These are phyloP conservation scores for Gracilaria gracilis DNA, from an alignment of 23 red algal species.

Conservation along the genomic window DNA sequence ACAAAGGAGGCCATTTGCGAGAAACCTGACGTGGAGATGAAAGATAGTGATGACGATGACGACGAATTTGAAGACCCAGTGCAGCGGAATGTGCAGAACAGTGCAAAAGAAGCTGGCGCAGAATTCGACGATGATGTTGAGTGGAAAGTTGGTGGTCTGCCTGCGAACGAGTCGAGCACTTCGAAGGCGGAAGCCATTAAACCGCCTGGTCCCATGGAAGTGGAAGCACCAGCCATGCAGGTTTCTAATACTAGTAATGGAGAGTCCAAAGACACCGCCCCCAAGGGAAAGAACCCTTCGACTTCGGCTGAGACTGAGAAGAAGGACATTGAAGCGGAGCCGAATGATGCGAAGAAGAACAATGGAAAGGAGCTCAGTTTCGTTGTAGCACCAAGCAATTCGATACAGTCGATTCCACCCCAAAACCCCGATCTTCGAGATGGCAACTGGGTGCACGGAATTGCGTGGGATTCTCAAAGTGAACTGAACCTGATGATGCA, in stretches of 20 bases:
- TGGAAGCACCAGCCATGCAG: constrained; percentile 3
- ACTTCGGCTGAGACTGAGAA: not conserved
- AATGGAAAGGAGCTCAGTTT: not conserved
- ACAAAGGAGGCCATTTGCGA: not conserved
- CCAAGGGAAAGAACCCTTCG: not conserved
- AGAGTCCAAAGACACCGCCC: not conserved
- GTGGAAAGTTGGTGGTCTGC: constrained; percentile 60
- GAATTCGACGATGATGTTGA: constrained; percentile 73
- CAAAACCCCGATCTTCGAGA: constrained; percentile 56
- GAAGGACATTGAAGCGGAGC: not conserved
- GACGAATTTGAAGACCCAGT: constrained; percentile 75
- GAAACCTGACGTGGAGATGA: constrained; percentile 11
- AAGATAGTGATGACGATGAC: constrained; percentile 53
- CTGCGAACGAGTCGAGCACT: constrained; percentile 1
- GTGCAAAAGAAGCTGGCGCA: constrained; percentile 5
- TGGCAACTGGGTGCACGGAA: constrained; percentile 73
- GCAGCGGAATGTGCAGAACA: constrained; percentile 30
- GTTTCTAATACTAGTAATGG: not conserved
- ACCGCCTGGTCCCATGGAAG: not conserved
- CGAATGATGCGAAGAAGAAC: not conserved
- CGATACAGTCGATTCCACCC: constrained; percentile 29
- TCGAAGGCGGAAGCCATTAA: constrained; percentile 1
- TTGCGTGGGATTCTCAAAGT: constrained; percentile 71
- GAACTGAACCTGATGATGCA: constrained; percentile 42
- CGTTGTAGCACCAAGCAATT: not conserved